Base-by-base conservation (phyloP, 805 yeast genomes). In the Zygoascus tannicola region DNA sequence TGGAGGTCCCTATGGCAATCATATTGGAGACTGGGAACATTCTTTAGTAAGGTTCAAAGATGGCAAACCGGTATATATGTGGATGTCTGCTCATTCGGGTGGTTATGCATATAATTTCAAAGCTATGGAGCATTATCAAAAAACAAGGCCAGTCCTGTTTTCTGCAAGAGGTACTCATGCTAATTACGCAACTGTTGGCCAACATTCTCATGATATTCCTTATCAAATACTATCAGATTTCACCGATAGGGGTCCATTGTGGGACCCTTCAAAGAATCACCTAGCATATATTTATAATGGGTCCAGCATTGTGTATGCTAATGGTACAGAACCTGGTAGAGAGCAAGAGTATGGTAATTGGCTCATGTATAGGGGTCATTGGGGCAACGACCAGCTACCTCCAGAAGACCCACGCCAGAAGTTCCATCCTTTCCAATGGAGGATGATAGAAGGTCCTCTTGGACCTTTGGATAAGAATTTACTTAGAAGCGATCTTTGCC, bases 81-180 rank as follows among this genome's bases (percentile, higher is more conserved):
- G 97, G 97, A 83, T 92, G 94, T 81, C 94, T 22, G 97, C 97
- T 0, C 98, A 90, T 63, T 95, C 97, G 1, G 97, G 97, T 10
- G 98, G 98, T 5, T 81, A 87, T 23, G 96, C 95, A 0, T 90
- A 81, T 59, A 71, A 72, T 49, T 88, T 80, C 59, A 70, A 74
- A n/a, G 81, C 85, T 20, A 63, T 88, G 44, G 95, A 86, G 58
- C 80, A 78, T 54, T 67, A 73, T 48, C 72, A 68, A 40, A 65
- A 69, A 41, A 53, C 58, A 7, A 70, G 83, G 52, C 97, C 97
- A 0, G 72, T 87, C 18, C 74, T 92, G 0, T 92, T 84, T 61
- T 76, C 92, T 18, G 96, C 97, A 0, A 71, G 96, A 50, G 98
- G 98, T 0, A 90, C 98, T 0, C 98, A 90, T 65, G 97, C 97